Percentiles rank a stretch among this genome's conserved stretches.
These are phyloP conservation scores for Penicillium turbatum DNA, from an alignment of 495 filamentous ascomycete genomes.

Conservation along the genomic window DNA sequence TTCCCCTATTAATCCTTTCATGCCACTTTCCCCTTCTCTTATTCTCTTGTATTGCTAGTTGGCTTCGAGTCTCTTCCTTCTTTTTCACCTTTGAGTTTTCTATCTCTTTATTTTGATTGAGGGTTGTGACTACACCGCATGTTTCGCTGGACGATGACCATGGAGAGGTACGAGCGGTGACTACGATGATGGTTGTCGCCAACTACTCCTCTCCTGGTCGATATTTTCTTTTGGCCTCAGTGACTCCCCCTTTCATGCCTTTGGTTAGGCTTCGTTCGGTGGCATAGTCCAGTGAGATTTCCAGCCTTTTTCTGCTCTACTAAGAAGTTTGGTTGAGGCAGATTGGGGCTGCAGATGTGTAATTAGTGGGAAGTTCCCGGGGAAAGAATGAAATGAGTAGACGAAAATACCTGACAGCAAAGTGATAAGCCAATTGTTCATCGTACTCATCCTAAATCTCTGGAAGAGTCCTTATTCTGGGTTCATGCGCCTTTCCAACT, in stretches of 20 bases:
- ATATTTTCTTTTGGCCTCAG: slow-evolving; percentile 3
- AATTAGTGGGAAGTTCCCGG: slow-evolving; percentile 21
- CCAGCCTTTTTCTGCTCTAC: slow-evolving; percentile 8
- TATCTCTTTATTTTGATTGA: slow-evolving; percentile 6
- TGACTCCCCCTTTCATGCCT: slow-evolving; percentile 8
- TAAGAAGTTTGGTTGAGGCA: slow-evolving; percentile 15
- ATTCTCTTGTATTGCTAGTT: slow-evolving; percentile 45
- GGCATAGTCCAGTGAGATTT: slow-evolving; percentile 16
- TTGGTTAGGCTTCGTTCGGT: slow-evolving; percentile 20
- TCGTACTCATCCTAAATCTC: too few relatives aligned
- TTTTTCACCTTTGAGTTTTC: slow-evolving; percentile 20
- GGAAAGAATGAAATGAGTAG: slow-evolving; percentile 23
- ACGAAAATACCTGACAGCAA: slow-evolving; percentile 11
- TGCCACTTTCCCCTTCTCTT: slow-evolving; percentile 26
- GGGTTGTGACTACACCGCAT: slow-evolving; percentile 8
- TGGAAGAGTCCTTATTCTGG: too few relatives aligned
- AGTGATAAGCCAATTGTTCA: background rate
- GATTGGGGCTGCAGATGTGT: slow-evolving; percentile 20
- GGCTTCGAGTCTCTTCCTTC: slow-evolving; percentile 35
- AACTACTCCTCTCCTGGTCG: background rate
- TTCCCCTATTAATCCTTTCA: slow-evolving; percentile 32
- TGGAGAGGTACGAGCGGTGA: slow-evolving; percentile 2
- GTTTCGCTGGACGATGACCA: slow-evolving; percentile 7
- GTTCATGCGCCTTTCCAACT: too few relatives aligned
- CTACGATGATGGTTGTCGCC: background rate